Evolutionary conservation across 768 basidiomycete genomes (phyloP).

Genomic region (Hortiboletus flavorubellus): DNA sequence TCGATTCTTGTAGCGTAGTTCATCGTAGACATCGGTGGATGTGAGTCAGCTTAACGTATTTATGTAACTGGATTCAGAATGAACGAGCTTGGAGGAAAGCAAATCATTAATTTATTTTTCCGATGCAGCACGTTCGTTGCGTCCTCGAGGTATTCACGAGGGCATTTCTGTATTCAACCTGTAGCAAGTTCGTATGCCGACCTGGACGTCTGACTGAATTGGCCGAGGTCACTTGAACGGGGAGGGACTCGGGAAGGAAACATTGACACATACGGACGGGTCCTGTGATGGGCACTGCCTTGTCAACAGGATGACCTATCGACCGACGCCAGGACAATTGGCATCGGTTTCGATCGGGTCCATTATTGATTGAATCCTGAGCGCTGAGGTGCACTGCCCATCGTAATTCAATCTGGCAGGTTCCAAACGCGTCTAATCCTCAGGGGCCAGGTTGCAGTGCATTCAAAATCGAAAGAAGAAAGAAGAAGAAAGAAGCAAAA

Average conservation of each 20-base stretch:
- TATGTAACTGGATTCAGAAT: conserved; percentile 24
- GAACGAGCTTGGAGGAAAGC: conserved; percentile 8
- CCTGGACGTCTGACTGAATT: background rate
- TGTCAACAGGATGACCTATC: no score
- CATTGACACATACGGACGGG: no score
- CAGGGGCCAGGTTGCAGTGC: no score
- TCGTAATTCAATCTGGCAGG: no score
- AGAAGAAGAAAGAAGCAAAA: no score
- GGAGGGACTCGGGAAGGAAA: background rate
- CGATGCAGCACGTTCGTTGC: background rate
- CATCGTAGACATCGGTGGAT: conserved; percentile 30
- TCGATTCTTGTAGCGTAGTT: conserved; percentile 30
- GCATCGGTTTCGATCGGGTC: no score
- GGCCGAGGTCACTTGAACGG: background rate
- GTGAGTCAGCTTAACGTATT: conserved; percentile 22
- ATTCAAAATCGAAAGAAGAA: no score
- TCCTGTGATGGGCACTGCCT: no score
- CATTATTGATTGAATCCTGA: no score
- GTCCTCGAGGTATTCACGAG: conserved; percentile 19
- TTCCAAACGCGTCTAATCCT: no score
- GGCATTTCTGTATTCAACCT: background rate
- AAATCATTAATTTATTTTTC: conserved; percentile 16
- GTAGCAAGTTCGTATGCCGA: background rate
- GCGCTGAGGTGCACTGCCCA: no score
- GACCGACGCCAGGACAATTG: no score